Evolutionary conservation across 805 yeast species (phyloP).

Genomic region (Zygotorulaspora chibaensis): DNA sequence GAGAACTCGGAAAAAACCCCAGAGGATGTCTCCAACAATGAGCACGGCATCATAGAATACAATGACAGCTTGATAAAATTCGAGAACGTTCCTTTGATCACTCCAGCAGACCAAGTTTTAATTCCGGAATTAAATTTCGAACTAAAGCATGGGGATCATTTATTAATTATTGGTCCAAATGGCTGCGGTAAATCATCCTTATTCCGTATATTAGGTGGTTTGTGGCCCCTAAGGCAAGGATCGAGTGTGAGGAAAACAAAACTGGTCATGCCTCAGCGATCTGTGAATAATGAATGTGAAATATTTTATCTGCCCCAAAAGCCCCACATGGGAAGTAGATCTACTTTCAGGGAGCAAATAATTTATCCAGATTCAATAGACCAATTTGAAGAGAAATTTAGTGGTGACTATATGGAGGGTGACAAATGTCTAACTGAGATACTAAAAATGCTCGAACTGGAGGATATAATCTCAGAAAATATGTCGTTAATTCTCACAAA

Average conservation of each 20-base stretch:
- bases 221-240: conserved; percentile 76
- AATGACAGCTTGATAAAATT: conserved; percentile 64
- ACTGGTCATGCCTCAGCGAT: conserved; percentile 30
- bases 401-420: conserved; percentile 28
- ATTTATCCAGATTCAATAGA: conserved; percentile 77
- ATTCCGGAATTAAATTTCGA: conserved; percentile 64
- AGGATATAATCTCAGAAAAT: conserved; percentile 49
- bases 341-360: conserved; percentile 76
- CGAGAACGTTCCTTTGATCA: conserved; percentile 69
- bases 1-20: conserved; percentile 27
- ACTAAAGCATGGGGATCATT: conserved; percentile 75
- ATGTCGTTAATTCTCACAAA: conserved; percentile 36
- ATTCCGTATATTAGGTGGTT: conserved; percentile 84
- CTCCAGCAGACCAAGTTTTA: conserved; percentile 77
- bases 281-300: conserved; percentile 33
- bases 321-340: conserved; percentile 69
- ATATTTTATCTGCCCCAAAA: conserved; percentile 90
- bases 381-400: conserved; percentile 43
- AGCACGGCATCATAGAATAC: conserved; percentile 34
- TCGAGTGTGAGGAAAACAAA: conserved; percentile 52
- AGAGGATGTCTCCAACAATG: conserved; percentile 32
- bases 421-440: conserved; percentile 50
- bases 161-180: conserved; percentile 90
- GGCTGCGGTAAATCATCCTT: conserved; percentile 95
- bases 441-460: conserved; percentile 53